Base-by-base conservation (phyloP, 2,329 filamentous ascomycete species). In the Colletotrichum agaves region DNA sequence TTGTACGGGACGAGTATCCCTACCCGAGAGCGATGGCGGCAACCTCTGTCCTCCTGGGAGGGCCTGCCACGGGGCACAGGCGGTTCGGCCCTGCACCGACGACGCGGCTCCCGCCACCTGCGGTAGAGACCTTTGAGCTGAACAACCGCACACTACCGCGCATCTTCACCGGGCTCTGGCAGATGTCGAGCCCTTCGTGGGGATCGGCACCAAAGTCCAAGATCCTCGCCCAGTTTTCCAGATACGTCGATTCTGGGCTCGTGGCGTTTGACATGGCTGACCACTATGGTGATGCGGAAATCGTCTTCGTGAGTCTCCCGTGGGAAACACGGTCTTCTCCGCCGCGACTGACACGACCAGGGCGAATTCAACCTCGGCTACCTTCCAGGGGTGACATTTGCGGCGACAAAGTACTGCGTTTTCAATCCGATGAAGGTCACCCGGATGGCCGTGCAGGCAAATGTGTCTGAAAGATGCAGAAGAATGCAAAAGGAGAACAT, bases 391-490 rank as follows among this genome's bases (percentile, higher is more conserved):
- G 50, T 68, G 1, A 68, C 77, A 2, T 78, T 74, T 41, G 76
- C 77, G 0, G 77, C 76, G 1, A 80, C 76, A 0, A 80, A 80
- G 53, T 79, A 75, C 71, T 79, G 78, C 52, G 69, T 80, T 2
- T 80, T 79, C 58, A 70, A 72, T 5, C 73, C 76, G 0, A 58
- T 76, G 39, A 64, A 72, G 2, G 71, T 79, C 5, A 77, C 75
- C 0, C 64, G 71, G 7, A 70, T 74, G 2, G 75, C 69, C 43
- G 74, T 79, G 0, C 70, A 76, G 4, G 71, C 69, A 0, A 74
- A 72, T 2, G 76, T 79, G 1, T 70, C 71, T 4, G 78, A 79
- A 69, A 71, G 78, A n/a, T 77, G 73, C n/a, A 72, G 76, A 35
- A 71, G 78, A 5, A 67, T 79, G 5, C 63, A 62, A 8, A 72